phyloP scores from a whole-genome alignment of 73 alveolate species.

The Paramecium sexaurelia region DNA sequence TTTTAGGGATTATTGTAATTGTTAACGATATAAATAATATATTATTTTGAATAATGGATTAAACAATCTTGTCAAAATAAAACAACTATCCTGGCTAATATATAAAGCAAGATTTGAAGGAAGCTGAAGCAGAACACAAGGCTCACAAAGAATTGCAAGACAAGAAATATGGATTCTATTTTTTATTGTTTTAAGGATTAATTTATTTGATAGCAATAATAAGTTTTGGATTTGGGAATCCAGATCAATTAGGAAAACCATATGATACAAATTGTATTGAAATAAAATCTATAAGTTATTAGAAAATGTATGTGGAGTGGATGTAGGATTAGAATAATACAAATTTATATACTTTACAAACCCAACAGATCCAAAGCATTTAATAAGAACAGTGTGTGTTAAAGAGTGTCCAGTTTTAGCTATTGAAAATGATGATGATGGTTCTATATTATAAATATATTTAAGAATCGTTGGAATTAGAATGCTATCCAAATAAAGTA shows the following conservation, averaged over 20 bases:
- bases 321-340: not conserved
- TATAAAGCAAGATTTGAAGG: slow-evolving; percentile 12
- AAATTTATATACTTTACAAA: slow-evolving; percentile 3
- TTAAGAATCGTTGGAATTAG: not conserved
- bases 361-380: not conserved
- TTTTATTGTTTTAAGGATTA: slow-evolving; percentile 24
- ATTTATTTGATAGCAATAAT: not conserved
- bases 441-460: not conserved
- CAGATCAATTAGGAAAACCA: slow-evolving; percentile 6
- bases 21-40: not conserved
- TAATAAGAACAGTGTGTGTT: not conserved
- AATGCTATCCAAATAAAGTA: not conserved
- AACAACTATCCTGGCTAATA: not conserved
- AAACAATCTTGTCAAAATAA: not conserved
- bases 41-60: slow-evolving; percentile 16
- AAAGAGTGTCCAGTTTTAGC: not conserved
- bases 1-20: not conserved
- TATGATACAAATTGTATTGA: slow-evolving; percentile 1
- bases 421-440: not conserved
- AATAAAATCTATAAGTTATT: not conserved
- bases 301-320: slow-evolving; percentile 31
- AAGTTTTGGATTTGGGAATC: slow-evolving; percentile 48
- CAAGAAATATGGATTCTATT: slow-evolving; percentile 10
- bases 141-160: not conserved
- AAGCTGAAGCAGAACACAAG: not conserved